phyloP scores from a whole-genome alignment of 257 asterid species.

The Schizonepeta tenuifolia region DNA sequence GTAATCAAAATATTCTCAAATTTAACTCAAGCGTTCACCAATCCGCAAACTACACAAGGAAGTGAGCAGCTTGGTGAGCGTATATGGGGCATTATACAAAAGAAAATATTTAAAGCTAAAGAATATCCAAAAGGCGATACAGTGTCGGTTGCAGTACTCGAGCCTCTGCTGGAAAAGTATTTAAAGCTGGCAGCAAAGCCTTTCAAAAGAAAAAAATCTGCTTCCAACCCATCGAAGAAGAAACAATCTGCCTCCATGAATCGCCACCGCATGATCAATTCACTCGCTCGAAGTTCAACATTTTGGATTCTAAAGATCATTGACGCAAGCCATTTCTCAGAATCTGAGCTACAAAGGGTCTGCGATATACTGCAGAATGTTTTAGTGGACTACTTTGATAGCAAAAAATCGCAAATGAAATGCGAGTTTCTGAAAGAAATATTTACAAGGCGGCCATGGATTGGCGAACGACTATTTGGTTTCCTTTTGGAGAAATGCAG shows the following conservation, averaged over 20 bases:
- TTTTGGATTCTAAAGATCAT: slow-evolving; percentile 86
- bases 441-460: slow-evolving; percentile 77
- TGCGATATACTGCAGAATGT: slow-evolving; percentile 56
- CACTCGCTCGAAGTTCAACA: slow-evolving; percentile 81
- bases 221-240: slow-evolving; percentile 67
- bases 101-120: slow-evolving; percentile 90
- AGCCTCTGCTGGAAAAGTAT: slow-evolving; percentile 77
- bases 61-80: slow-evolving; percentile 97
- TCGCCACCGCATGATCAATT: slow-evolving; percentile 71
- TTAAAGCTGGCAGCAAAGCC: slow-evolving; percentile 85
- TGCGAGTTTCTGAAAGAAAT: slow-evolving; percentile 75
- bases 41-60: slow-evolving; percentile 88
- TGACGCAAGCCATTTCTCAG: slow-evolving; percentile 63
- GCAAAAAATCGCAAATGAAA: slow-evolving; percentile 85
- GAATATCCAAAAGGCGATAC: slow-evolving; percentile 82
- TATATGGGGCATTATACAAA: slow-evolving; percentile 90
- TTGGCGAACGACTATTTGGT: slow-evolving; percentile 63
- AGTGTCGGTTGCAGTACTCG: slow-evolving; percentile 61
- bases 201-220: slow-evolving; percentile 80
- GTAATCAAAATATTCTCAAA: slow-evolving; percentile 74
- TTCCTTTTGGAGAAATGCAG: slow-evolving; percentile 85
- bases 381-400: slow-evolving; percentile 65
- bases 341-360: slow-evolving; percentile 61
- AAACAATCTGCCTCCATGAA: slow-evolving; percentile 76
- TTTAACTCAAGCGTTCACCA: slow-evolving; percentile 79